A percentile compares a stretch with the other conserved stretches of the same genome.
phyloP scores from a whole-genome alignment of 257 asterid genomes.

The Linaria vulgaris region DNA sequence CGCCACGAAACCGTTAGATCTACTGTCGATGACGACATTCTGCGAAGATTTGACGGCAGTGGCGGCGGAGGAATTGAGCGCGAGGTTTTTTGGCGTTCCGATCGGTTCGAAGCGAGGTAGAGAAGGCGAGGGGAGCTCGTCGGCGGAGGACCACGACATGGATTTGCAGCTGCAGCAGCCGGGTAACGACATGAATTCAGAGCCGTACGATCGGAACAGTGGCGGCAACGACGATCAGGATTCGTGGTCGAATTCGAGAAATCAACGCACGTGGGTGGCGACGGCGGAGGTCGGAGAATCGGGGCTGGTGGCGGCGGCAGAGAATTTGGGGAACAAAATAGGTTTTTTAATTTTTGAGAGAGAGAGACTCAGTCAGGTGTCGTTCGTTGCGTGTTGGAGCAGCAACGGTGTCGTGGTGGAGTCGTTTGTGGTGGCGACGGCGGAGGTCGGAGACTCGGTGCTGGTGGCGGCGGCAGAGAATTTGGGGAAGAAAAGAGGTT shows the following conservation, averaged over 20 bases:
- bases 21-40: slow-evolving; percentile 43
- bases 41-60: slow-evolving; percentile 35
- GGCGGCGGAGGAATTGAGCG: slow-evolving; percentile 45
- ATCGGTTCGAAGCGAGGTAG: slow-evolving; percentile 40
- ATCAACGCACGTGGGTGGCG: slow-evolving; percentile 32
- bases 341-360: too few species aligned
- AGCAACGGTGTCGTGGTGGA: too few species aligned
- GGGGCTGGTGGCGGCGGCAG: too few species aligned
- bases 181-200: slow-evolving; percentile 30
- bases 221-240: slow-evolving; percentile 26
- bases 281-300: too few species aligned
- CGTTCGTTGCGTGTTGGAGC: too few species aligned
- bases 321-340: too few species aligned
- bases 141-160: slow-evolving; percentile 30
- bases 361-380: too few species aligned
- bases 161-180: slow-evolving; percentile 50
- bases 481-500: too few species aligned
- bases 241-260: slow-evolving; percentile 23
- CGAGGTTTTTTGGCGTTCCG: slow-evolving; percentile 43
- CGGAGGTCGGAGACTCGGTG: too few species aligned
- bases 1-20: slow-evolving; percentile 48
- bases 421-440: too few species aligned
- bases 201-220: slow-evolving; percentile 35
- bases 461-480: too few species aligned
- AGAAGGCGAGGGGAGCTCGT: slow-evolving; percentile 33